Conservation (phyloP, 2,329 filamentous ascomycete genomes). For the Phyllosticta citriasiana region DNA sequence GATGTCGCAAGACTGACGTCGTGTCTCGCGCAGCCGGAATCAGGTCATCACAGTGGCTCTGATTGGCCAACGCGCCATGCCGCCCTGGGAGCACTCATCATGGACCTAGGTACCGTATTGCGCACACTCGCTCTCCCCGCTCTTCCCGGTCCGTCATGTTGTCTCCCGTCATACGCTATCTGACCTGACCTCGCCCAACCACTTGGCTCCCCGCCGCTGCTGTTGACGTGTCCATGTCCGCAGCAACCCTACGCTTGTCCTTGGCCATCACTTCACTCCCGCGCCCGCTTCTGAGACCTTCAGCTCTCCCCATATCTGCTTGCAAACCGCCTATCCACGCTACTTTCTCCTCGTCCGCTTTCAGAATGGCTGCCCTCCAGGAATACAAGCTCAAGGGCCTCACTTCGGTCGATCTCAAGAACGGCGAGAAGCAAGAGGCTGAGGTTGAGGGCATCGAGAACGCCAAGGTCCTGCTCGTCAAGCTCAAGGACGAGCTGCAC, state of each 20-base stretch:
- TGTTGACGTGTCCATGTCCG: constrained; percentile 6
- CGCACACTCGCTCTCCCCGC: neutral
- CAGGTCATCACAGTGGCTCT: constrained; percentile 6
- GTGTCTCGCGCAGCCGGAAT: neutral
- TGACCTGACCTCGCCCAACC: neutral
- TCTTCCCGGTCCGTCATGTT: neutral
- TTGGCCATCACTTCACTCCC: neutral
- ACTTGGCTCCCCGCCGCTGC: neutral
- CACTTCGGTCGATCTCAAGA: constrained; percentile 61
- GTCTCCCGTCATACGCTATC: neutral
- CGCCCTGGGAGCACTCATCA: constrained; percentile 3
- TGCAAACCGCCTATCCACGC: neutral
- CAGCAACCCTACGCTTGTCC: neutral
- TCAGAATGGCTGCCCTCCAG: constrained; percentile 14
- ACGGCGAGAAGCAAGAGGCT: constrained; percentile 75
- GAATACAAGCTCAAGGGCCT: constrained; percentile 63
- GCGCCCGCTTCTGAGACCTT: constrained; percentile 4
- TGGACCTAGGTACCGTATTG: neutral
- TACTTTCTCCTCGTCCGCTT: constrained; percentile 2
- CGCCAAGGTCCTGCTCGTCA: constrained; percentile 78
- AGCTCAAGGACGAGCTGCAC: constrained; percentile 64
- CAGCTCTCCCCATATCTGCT: neutral
- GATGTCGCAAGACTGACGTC: constrained; percentile 3
- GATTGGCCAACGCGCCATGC: constrained; percentile 1
- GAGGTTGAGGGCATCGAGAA: constrained; percentile 83